These are phyloP conservation scores for Megacollybia marginata DNA, from an alignment of 768 basidiomycete genomes.

Conservation along the genomic window DNA sequence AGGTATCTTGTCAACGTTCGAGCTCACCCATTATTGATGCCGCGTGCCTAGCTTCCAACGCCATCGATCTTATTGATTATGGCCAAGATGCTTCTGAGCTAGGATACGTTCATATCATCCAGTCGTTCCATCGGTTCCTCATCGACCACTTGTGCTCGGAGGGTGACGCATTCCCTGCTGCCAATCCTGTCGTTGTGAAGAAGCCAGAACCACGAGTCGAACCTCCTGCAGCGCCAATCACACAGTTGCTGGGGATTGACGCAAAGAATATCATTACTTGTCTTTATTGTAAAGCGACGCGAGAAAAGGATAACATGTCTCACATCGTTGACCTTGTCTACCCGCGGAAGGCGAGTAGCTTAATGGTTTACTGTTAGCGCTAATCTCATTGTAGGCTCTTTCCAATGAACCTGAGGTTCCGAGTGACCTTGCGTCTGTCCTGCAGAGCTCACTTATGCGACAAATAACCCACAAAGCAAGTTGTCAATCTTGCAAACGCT, in stretches of 20 bases:
- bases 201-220: conserved; percentile 9
- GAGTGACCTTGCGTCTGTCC: conserved; percentile 40
- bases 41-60: conserved; percentile 46
- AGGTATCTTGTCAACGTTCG: conserved; percentile 34
- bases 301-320: conserved; percentile 71
- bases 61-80: conserved; percentile 86
- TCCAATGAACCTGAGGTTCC: conserved; percentile 16
- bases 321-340: conserved; percentile 86
- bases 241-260: conserved; percentile 79
- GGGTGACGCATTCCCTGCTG: conserved; percentile 44
- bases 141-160: conserved; percentile 78
- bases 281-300: conserved; percentile 58
- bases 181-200: conserved; percentile 48
- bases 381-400: neutral
- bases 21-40: neutral
- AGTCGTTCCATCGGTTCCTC: conserved; percentile 91
- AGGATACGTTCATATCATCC: conserved; percentile 85
- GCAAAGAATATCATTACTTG: conserved; percentile 74
- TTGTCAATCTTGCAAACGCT: conserved; percentile 77
- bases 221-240: conserved; percentile 63
- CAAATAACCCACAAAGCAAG: conserved; percentile 82
- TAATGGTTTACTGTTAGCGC: neutral
- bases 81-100: conserved; percentile 67
- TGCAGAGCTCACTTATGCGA: conserved; percentile 71
- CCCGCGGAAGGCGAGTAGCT: conserved; percentile 43